Conservation (phyloP, 1,284 basidiomycete species). For the Microbotryum silenes-acaulis region DNA sequence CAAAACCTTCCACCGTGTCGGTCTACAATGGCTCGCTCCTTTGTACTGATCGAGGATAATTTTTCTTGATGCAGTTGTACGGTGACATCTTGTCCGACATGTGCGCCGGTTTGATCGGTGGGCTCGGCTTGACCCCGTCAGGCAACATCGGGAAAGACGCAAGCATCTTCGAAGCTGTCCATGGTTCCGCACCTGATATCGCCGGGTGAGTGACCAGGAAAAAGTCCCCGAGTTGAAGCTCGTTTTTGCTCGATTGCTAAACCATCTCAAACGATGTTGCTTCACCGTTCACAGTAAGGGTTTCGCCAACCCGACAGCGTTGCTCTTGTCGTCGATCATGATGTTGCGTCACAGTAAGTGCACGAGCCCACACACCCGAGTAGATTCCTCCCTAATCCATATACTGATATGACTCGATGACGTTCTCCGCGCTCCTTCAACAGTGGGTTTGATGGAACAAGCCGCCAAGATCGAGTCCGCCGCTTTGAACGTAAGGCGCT, state of each 20-base stretch:
- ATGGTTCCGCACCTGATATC: slow-evolving; percentile 73
- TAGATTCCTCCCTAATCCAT: too few relatives aligned
- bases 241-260: not conserved
- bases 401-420: too few relatives aligned
- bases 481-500: slow-evolving; percentile 59
- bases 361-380: too few relatives aligned
- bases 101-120: slow-evolving; percentile 97
- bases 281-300: slow-evolving; percentile 45
- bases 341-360: slow-evolving; percentile 71
- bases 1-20: too few relatives aligned
- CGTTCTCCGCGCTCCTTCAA: not conserved
- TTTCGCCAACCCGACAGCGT: slow-evolving; percentile 94
- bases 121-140: slow-evolving; percentile 93
- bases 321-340: slow-evolving; percentile 91
- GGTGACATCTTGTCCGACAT: slow-evolving; percentile 95
- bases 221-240: not conserved
- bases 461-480: slow-evolving; percentile 90
- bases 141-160: slow-evolving; percentile 83
- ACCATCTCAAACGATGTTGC: not conserved
- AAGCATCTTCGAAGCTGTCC: slow-evolving; percentile 98
- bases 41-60: not conserved
- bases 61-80: slow-evolving; percentile 35
- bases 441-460: slow-evolving; percentile 70
- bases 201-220: slow-evolving; percentile 44
- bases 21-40: not conserved